A percentile compares a stretch with the other conserved stretches of the same genome.
Evolutionary conservation across 2,329 filamentous ascomycete genomes (phyloP).

Genomic region (Trichoderma citrinoviride): DNA sequence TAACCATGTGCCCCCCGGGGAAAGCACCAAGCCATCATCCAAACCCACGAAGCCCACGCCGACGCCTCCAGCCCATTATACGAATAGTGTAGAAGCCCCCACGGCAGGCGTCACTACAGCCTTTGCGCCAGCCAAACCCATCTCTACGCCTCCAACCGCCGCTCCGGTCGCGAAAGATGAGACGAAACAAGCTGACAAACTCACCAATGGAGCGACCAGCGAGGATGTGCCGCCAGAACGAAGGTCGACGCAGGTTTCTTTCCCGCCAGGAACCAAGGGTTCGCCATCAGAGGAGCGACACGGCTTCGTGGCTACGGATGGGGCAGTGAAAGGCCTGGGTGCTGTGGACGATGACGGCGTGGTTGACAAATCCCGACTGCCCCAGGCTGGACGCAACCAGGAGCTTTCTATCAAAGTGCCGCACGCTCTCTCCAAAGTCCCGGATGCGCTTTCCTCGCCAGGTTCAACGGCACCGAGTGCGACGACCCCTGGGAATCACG

Average conservation of each 20-base stretch:
- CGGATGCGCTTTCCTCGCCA: constrained; percentile 53
- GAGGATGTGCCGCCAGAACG: constrained; percentile 12
- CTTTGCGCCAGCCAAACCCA: background rate
- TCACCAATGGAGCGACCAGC: constrained; percentile 3
- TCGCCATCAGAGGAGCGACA: constrained; percentile 24
- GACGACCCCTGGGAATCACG: constrained; percentile 66
- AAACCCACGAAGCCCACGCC: constrained; percentile 2
- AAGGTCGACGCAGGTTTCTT: constrained; percentile 32
- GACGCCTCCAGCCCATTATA: background rate
- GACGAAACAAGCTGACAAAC: background rate
- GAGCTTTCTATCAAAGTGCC: constrained; percentile 35
- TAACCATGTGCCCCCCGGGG: background rate
- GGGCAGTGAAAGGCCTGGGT: background rate
- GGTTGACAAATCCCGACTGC: background rate
- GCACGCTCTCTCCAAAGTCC: constrained; percentile 29
- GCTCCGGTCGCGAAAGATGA: background rate
- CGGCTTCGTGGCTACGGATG: constrained; percentile 3
- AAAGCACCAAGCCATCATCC: background rate
- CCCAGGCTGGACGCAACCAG: background rate
- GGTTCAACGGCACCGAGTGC: constrained; percentile 71
- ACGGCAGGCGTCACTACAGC: background rate
- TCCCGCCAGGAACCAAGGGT: constrained; percentile 35
- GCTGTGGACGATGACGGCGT: background rate
- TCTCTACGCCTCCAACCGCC: background rate
- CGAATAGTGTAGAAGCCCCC: background rate